Conservation (phyloP, 2,329 filamentous ascomycete genomes). For the Volutella citrinella region DNA sequence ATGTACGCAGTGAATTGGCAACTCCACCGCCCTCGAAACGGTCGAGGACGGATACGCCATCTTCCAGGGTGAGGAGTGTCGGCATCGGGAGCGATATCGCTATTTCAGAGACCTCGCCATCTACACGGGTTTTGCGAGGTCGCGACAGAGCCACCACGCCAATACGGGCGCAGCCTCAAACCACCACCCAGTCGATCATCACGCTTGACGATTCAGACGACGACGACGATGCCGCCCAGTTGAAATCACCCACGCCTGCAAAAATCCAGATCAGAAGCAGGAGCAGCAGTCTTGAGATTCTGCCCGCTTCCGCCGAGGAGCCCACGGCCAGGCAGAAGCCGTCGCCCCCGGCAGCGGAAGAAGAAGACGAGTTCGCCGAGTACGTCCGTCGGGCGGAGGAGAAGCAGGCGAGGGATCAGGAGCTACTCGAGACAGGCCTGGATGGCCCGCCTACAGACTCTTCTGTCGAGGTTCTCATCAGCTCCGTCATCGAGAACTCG, state of each 20-base stretch:
- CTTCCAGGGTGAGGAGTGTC: constrained; percentile 14
- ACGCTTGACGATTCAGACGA: constrained; percentile 27
- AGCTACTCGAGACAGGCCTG: constrained; percentile 14
- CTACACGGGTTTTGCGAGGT: constrained; percentile 14
- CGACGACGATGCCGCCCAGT: constrained; percentile 9
- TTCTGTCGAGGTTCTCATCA: constrained; percentile 43
- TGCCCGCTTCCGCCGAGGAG: too few relatives aligned
- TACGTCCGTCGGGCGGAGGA: constrained; percentile 43
- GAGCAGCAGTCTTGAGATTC: constrained; percentile 14
- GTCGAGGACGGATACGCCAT: constrained; percentile 24
- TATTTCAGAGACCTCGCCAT: constrained; percentile 20
- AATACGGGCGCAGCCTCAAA: constrained; percentile 6
- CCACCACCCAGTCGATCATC: constrained; percentile 20
- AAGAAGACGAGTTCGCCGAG: constrained; percentile 42
- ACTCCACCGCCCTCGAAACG: constrained; percentile 40
- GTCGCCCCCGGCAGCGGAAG: constrained; percentile 15
- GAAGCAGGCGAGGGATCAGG: constrained; percentile 26
- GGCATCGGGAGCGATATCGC: constrained; percentile 12
- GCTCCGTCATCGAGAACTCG: constrained; percentile 61
- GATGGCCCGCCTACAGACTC: constrained; percentile 19
- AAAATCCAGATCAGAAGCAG: constrained; percentile 1
- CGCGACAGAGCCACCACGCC: constrained; percentile 7
- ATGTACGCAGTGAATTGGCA: constrained; percentile 27
- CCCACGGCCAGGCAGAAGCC: too few relatives aligned
- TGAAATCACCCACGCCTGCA: too few relatives aligned